Evolutionary conservation across 1,284 basidiomycete genomes (phyloP).

Genomic region (Nidula niveotomentosa): DNA sequence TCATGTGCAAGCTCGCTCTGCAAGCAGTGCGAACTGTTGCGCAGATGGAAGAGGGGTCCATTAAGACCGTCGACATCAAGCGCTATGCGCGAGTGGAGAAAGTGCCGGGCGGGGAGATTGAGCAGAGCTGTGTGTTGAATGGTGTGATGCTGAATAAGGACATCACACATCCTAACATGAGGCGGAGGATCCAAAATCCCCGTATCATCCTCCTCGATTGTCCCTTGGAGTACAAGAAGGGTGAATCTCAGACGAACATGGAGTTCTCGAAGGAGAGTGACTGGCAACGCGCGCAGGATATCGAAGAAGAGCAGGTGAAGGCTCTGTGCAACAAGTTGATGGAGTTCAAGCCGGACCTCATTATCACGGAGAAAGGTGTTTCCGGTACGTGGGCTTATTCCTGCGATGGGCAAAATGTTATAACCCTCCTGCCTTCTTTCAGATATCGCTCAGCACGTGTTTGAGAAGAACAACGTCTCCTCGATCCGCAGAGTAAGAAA

Average conservation of each 20-base stretch:
- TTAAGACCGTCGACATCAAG: conserved; percentile 96
- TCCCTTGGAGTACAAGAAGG: conserved; percentile 99
- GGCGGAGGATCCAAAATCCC: conserved; percentile 88
- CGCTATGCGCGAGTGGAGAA: conserved; percentile 98
- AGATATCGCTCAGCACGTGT: conserved; percentile 95
- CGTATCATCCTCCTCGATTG: conserved; percentile 93
- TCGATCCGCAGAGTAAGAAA: conserved; percentile 95
- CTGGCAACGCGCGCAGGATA: conserved; percentile 91
- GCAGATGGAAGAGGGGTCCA: conserved; percentile 53
- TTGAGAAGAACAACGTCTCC: conserved; percentile 88
- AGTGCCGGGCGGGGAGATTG: conserved; percentile 96
- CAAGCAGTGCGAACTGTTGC: conserved; percentile 89
- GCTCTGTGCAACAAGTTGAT: conserved; percentile 84
- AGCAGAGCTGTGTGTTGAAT: conserved; percentile 84
- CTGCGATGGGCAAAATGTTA: too few species aligned
- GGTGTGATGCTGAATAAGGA: conserved; percentile 99
- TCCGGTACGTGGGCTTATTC: conserved; percentile 60
- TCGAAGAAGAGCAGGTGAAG: conserved; percentile 98
- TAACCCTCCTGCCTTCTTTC: background rate
- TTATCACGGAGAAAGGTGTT: conserved; percentile 98
- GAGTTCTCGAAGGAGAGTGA: conserved; percentile 95
- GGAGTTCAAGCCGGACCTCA: conserved; percentile 93
- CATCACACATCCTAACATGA: conserved; percentile 97
- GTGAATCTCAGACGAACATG: conserved; percentile 98
- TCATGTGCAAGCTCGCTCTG: conserved; percentile 96